phyloP scores from a whole-genome alignment of 176 grass and related monocot species.

The Dactylis glomerata region DNA sequence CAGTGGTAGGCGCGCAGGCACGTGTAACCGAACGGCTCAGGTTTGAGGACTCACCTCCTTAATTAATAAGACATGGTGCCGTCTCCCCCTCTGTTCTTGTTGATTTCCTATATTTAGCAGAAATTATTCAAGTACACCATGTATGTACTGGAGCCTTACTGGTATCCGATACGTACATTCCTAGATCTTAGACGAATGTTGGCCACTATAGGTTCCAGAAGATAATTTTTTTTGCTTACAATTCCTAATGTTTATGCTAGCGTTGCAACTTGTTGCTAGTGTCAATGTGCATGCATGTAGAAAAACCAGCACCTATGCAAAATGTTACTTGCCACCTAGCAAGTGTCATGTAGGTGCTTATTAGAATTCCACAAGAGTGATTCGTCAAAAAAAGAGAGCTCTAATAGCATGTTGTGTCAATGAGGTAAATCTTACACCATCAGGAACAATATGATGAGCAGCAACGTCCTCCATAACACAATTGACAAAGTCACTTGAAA shows the following conservation, averaged over 20 bases:
- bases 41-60: too few relatives aligned
- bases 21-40: too few relatives aligned
- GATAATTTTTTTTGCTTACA: background rate
- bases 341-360: background rate
- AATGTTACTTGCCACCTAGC: background rate
- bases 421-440: background rate
- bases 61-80: too few relatives aligned
- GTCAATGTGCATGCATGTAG: background rate
- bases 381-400: background rate
- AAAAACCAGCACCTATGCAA: background rate
- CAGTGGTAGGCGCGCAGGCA: too few relatives aligned
- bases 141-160: background rate
- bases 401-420: background rate
- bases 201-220: background rate
- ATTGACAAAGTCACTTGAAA: constrained; percentile 3
- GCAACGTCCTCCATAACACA: background rate
- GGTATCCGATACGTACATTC: background rate
- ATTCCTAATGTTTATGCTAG: background rate
- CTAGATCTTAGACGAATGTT: background rate
- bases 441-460: background rate
- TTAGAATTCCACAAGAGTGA: background rate
- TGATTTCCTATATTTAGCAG: background rate
- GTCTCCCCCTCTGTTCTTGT: too few relatives aligned
- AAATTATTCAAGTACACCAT: background rate
- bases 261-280: background rate